Evolutionary conservation across 345 rosid genomes (phyloP), one percentile per base, ranked within the genome.

Genomic region (Odontarrhena argentea): DNA sequence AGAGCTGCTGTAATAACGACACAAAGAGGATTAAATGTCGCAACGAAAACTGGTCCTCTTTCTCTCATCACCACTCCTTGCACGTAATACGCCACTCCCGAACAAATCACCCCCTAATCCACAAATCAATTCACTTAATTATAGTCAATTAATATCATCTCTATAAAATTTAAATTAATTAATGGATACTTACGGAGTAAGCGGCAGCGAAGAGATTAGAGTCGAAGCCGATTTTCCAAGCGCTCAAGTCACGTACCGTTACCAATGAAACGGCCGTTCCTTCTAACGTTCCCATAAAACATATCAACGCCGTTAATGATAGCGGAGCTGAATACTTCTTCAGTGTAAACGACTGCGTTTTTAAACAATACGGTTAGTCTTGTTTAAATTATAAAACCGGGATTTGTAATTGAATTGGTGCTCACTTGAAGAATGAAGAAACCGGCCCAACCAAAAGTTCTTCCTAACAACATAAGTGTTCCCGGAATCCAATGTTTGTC

Each of bases 341-440:
- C 79, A 94, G 54, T 8, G 99, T 94, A 70, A 85, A 83, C 45
- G 96, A 81, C 97, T 94, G 74, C 65, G 73, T 62, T 74, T 74
- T 53, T 47, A 2, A 36, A 57, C 38, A 36, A 10, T 49, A 14
- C 36, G 44, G 37, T 73, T 66, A 66, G 56, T 7, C 1, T 47
- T 30, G 63, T 36, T 74, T 24, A 22, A 13, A 32, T 5, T 5
- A 47, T 15, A 40, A 60, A 74, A 73, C 69, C 69, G 65, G 15
- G 41, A 54, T 10, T 10, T 62, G 11, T 55, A 24, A 35, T 8
- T 32, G 30, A 25, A 40, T 41, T 37, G 25, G 53, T 40, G 68
- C 81, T 80, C 38, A 83, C 98, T 83, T 92, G 98, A 68, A 92
- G 68, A 34, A 94, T 94, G 67, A 94, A 88, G 81, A 85, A 94